Evolutionary conservation across 768 basidiomycete species (phyloP), one percentile per base, ranked within the genome.

Genomic region (Rhodotorula toruloides): DNA sequence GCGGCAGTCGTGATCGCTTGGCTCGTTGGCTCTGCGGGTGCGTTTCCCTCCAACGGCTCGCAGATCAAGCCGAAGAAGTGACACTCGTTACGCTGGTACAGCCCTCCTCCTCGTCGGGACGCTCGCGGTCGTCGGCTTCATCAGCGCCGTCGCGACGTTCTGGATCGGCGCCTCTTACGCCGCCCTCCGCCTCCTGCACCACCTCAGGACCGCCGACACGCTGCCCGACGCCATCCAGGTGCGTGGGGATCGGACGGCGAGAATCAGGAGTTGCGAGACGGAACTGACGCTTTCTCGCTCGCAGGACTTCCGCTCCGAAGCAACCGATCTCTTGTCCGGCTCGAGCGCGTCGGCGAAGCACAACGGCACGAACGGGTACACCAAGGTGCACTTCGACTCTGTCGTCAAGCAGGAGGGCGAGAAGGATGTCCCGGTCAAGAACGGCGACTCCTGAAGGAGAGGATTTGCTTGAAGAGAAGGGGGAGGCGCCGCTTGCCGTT

Each of bases 301-400:
- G 55, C 54, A 67, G 66, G 31, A 54, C 19, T 57, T 60, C 56
- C 61, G 58, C 39, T 12, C 36, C n/a, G 66, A 67, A 42, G 61
- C 56, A 0, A 4, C 32, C 12, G 16, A 44, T 8, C 53, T 67
- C 27, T n/a, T 34, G n/a, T n/a, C n/a, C 22, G 37, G 40, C 31
- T 50, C 61, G 13, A 13, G 43, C 43, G 34, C 36, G 25, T 27
- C 32, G 31, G 7, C 22, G 27, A 8, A 21, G 37, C 22, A 32
- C 19, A 10, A 40, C 37, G 29, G 25, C 13, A 17, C 10, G 7
- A 11, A 8, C 34, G 11, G 46, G 36, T 7, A 36, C 31, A 63
- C n/a, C 29, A 62, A 58, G 39, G 66, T 67, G 6, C 55, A 56
- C 27, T 54, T 67, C 50, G 32, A 67, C 34, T 44, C 46, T 14